These are phyloP conservation scores for Pseudozyma sp. DNA, from an alignment of 1,284 basidiomycete genomes.

Conservation along the genomic window DNA sequence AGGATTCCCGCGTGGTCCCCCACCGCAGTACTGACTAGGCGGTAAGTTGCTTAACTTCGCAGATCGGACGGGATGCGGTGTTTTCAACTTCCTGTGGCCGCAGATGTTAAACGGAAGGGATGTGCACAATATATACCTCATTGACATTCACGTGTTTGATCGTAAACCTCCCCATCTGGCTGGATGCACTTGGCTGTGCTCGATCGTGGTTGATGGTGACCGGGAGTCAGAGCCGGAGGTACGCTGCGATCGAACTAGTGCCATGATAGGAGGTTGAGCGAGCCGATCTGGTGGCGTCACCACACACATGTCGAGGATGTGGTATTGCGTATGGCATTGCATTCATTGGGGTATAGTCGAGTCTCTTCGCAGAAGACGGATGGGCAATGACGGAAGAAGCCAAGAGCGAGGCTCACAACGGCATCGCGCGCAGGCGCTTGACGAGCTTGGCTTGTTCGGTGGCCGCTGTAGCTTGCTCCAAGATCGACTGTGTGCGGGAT, in stretches of 20 bases:
- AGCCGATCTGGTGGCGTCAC: no score
- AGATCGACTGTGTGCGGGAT: slow-evolving; percentile 22
- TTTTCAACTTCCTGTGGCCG: slow-evolving; percentile 82
- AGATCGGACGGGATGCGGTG: slow-evolving; percentile 84
- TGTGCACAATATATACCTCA: no score
- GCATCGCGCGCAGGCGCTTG: slow-evolving; percentile 48
- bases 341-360: no score
- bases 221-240: no score
- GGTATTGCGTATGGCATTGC: no score
- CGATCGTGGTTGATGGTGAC: no score
- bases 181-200: no score
- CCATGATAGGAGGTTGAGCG: no score
- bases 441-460: slow-evolving; percentile 43
- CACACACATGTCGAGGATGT: no score
- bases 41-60: slow-evolving; percentile 72
- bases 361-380: background rate
- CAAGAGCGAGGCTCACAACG: slow-evolving; percentile 4
- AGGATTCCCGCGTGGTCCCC: slow-evolving; percentile 85
- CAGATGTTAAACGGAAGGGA: slow-evolving; percentile 71
- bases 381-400: background rate
- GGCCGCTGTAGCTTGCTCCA: slow-evolving; percentile 50
- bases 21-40: slow-evolving; percentile 85
- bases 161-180: no score
- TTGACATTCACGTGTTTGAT: no score
- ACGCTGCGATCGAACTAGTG: no score